These are phyloP conservation scores for Aspergillus arachidicola DNA, from an alignment of 2,329 filamentous ascomycete species.

Conservation along the genomic window DNA sequence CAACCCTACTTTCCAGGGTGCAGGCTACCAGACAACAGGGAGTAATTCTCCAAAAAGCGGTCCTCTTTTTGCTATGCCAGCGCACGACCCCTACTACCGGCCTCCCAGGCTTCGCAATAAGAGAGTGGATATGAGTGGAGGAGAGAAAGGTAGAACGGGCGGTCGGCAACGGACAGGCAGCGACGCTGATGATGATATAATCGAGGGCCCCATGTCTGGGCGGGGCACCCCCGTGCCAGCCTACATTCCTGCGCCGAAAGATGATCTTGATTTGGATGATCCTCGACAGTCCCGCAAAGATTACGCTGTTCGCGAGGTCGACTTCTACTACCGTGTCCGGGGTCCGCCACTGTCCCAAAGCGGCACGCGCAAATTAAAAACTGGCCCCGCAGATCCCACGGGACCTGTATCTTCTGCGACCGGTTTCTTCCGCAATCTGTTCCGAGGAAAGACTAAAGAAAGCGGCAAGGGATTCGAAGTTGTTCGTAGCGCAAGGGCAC, in stretches of 20 bases:
- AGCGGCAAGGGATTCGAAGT: constrained; percentile 97
- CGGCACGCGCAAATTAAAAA: constrained; percentile 82
- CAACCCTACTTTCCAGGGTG: constrained; percentile 61
- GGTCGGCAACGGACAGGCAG: constrained; percentile 44
- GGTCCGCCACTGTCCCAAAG: constrained; percentile 83
- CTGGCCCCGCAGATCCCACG: constrained; percentile 91
- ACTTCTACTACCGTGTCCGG: constrained; percentile 93
- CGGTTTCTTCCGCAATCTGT: constrained; percentile 80
- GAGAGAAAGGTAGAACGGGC: constrained; percentile 44
- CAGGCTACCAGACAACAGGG: constrained; percentile 51
- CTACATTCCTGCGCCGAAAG: constrained; percentile 55
- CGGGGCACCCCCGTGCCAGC: constrained; percentile 55
- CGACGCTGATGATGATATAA: constrained; percentile 35
- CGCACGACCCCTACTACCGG: constrained; percentile 83
- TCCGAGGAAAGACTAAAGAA: constrained; percentile 86
- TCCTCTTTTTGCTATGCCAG: constrained; percentile 49
- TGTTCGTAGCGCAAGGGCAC: constrained; percentile 84
- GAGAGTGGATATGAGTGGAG: constrained; percentile 58
- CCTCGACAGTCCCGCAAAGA: constrained; percentile 66
- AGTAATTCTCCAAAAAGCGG: constrained; percentile 45
- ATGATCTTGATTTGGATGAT: constrained; percentile 58
- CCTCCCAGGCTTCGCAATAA: constrained; percentile 73
- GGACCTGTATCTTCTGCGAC: constrained; percentile 86
- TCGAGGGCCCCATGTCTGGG: constrained; percentile 45
- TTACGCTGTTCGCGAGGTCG: constrained; percentile 90